phyloP scores from a whole-genome alignment of 768 basidiomycete species.

The Tylopilus intermedius region DNA sequence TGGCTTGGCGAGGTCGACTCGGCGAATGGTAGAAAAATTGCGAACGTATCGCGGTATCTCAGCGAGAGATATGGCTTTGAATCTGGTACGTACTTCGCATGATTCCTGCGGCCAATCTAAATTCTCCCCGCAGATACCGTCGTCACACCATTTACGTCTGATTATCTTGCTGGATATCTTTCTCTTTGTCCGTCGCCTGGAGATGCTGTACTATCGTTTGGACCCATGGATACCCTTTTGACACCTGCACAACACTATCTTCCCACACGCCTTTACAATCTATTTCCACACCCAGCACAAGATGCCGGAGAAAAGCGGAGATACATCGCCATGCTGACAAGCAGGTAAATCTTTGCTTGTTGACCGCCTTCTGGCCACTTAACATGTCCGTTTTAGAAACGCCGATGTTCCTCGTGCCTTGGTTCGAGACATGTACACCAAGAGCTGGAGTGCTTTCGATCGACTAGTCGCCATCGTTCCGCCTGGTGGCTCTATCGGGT shows the following conservation, averaged over 20 bases:
- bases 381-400: conserved; percentile 44
- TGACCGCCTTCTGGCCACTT: neutral
- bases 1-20: conserved; percentile 83
- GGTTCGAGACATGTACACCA: conserved; percentile 87
- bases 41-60: conserved; percentile 67
- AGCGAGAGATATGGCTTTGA: conserved; percentile 81
- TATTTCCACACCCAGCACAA: conserved; percentile 81
- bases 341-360: conserved; percentile 44
- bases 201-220: conserved; percentile 75
- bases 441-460: conserved; percentile 90
- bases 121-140: conserved; percentile 49
- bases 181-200: conserved; percentile 67
- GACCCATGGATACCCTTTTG: conserved; percentile 74
- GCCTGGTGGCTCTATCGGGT: conserved; percentile 89
- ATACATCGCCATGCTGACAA: conserved; percentile 67
- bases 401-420: conserved; percentile 80
- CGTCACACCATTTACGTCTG: conserved; percentile 72
- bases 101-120: neutral
- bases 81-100: conserved; percentile 42
- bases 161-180: conserved; percentile 71
- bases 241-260: conserved; percentile 71
- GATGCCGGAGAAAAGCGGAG: conserved; percentile 67
- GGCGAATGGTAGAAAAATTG: conserved; percentile 57
- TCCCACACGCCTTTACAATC: conserved; percentile 67
- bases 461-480: conserved; percentile 84